Evolutionary conservation across 306 rosid genomes (phyloP).

Genomic region (Glycyrrhiza uralensis): DNA sequence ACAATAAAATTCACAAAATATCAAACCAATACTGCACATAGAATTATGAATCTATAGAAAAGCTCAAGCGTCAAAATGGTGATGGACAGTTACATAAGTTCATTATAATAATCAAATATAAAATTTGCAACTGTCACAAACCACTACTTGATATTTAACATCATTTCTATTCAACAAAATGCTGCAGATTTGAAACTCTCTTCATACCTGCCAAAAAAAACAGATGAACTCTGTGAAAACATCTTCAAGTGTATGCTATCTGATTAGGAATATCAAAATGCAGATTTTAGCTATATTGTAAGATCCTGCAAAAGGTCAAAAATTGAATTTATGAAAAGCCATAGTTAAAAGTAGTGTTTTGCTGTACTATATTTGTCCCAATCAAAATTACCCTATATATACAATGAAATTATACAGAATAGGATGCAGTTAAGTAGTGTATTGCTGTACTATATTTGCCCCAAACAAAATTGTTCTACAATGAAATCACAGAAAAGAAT

Average conservation of each 20-base stretch:
- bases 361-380: neutral
- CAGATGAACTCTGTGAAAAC: conserved; percentile 10
- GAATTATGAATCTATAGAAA: conserved; percentile 28
- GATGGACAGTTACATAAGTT: conserved; percentile 34
- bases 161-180: conserved; percentile 46
- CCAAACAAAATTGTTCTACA: neutral
- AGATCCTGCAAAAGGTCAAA: neutral
- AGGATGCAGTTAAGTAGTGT: neutral
- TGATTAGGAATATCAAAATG: neutral
- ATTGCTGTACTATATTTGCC: neutral
- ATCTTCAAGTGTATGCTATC: conserved; percentile 23
- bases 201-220: conserved; percentile 46
- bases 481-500: neutral
- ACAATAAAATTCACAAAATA: conserved; percentile 24
- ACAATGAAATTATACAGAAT: conserved; percentile 9
- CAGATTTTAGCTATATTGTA: neutral
- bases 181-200: conserved; percentile 48
- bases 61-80: conserved; percentile 34
- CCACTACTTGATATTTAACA: conserved; percentile 45
- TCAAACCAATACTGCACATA: conserved; percentile 34
- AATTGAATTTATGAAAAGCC: neutral
- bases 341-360: neutral
- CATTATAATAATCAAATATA: conserved; percentile 30
- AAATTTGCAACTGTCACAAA: conserved; percentile 37
- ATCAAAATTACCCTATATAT: neutral